Percentiles rank a stretch among this genome's conserved stretches.
Conservation (phyloP, 2,329 filamentous ascomycete genomes). For the Neofusicoccum ribis region DNA sequence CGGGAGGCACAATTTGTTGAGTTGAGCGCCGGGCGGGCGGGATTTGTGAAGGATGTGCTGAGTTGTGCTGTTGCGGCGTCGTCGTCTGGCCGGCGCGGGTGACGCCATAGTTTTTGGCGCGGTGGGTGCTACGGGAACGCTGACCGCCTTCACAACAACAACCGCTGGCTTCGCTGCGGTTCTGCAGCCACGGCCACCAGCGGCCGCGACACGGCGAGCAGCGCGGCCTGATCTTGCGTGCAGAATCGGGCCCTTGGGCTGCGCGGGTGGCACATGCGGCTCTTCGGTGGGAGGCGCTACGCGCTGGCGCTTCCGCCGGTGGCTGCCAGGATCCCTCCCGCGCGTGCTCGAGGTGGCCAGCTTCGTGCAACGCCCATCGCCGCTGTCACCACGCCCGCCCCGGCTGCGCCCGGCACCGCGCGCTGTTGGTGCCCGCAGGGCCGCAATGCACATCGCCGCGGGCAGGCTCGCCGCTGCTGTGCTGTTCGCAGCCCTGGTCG, state of each 20-base stretch:
- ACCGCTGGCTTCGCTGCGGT: not conserved
- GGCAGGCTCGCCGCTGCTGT: slow-evolving; percentile 1
- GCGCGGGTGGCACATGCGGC: not conserved
- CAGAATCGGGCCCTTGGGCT: not conserved
- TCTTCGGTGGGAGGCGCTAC: not conserved
- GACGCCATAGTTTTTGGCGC: slow-evolving; percentile 1
- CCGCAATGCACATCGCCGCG: slow-evolving; percentile 3
- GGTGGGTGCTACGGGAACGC: slow-evolving; percentile 11
- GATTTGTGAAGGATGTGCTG: slow-evolving; percentile 10
- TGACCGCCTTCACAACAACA: slow-evolving; percentile 2
- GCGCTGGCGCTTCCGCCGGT: slow-evolving; percentile 9
- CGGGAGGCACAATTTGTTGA: not conserved
- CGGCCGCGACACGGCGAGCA: not conserved
- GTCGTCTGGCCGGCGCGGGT: not conserved
- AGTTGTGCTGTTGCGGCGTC: not conserved
- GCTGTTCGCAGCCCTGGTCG: slow-evolving; percentile 16
- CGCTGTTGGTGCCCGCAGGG: slow-evolving; percentile 15
- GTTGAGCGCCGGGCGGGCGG: not conserved
- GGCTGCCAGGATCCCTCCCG: not conserved
- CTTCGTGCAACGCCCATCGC: not conserved
- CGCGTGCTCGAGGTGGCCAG: slow-evolving; percentile 8
- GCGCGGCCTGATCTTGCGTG: not conserved
- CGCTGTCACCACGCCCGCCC: not conserved
- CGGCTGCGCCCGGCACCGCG: not conserved
- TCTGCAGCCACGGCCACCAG: not conserved